Conservation (phyloP, 495 filamentous ascomycete genomes). For the Penicillium cosmopolitanum region DNA sequence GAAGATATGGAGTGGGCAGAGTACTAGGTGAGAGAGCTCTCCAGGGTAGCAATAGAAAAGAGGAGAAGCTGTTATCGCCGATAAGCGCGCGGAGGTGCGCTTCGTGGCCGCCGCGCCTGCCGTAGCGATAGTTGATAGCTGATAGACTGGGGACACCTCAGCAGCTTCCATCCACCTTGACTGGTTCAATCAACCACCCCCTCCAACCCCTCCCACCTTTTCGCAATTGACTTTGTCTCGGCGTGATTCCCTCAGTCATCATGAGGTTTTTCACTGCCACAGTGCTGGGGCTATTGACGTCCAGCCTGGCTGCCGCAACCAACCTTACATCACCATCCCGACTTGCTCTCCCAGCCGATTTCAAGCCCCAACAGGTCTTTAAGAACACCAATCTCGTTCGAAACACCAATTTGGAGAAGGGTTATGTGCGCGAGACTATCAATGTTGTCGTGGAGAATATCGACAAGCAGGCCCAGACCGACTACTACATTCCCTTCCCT, state of each 20-base stretch:
- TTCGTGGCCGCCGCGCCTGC: conserved; percentile 41
- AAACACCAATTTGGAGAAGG: conserved; percentile 88
- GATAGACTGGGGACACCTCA: conserved; percentile 51
- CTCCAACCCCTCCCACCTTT: conserved; percentile 21
- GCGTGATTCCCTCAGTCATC: conserved; percentile 34
- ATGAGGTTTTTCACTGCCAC: conserved; percentile 52
- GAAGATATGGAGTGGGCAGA: neutral
- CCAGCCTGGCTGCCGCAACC: conserved; percentile 42
- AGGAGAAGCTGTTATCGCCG: conserved; percentile 37
- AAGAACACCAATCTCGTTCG: conserved; percentile 90
- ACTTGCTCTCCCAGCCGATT: conserved; percentile 65
- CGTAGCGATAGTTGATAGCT: conserved; percentile 30
- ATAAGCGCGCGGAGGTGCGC: conserved; percentile 40
- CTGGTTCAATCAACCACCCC: conserved; percentile 20
- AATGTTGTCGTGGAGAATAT: conserved; percentile 94
- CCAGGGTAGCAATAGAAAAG: conserved; percentile 23
- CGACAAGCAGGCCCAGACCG: conserved; percentile 71
- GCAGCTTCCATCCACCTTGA: conserved; percentile 36
- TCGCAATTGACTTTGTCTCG: conserved; percentile 32
- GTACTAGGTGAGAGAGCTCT: conserved; percentile 4
- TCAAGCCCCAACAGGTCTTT: conserved; percentile 87
- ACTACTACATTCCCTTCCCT: conserved; percentile 89
- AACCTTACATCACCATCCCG: conserved; percentile 32
- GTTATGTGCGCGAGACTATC: conserved; percentile 83
- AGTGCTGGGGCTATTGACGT: conserved; percentile 43